Percentiles rank a stretch among this genome's conserved stretches.
Evolutionary conservation across 2,329 filamentous ascomycete genomes (phyloP).

Genomic region (Hyphodiscus sp.): DNA sequence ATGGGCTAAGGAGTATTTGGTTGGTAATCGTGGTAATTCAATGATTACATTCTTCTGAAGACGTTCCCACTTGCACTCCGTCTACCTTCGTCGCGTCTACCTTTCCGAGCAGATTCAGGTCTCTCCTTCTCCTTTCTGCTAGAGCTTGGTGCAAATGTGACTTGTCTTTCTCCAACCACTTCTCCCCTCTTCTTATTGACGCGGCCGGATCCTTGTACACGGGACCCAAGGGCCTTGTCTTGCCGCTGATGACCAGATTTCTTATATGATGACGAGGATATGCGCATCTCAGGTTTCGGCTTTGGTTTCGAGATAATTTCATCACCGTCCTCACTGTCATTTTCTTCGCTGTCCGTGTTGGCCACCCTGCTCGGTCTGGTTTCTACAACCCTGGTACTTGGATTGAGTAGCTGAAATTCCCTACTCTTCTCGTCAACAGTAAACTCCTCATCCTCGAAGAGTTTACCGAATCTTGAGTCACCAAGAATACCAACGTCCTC

Average conservation of each 20-base stretch:
- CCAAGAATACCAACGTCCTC: conserved; percentile 61
- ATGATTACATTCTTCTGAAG: conserved; percentile 56
- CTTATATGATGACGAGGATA: conserved; percentile 62
- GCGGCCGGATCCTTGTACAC: conserved; percentile 45
- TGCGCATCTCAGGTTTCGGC: conserved; percentile 47
- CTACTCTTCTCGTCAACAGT: conserved; percentile 81
- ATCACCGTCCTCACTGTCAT: conserved; percentile 40
- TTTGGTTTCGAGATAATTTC: conserved; percentile 30
- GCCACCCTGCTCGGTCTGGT: conserved; percentile 32
- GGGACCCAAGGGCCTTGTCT: conserved; percentile 51
- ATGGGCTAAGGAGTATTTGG: not conserved
- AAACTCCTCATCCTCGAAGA: conserved; percentile 94
- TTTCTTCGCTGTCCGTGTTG: conserved; percentile 32
- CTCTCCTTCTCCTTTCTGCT: conserved; percentile 43
- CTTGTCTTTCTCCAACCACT: conserved; percentile 56
- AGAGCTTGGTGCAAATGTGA: conserved; percentile 65
- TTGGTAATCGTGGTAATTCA: not conserved
- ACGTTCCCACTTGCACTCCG: conserved; percentile 72
- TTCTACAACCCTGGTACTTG: conserved; percentile 58
- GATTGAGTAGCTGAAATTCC: conserved; percentile 85
- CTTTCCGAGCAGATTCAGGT: conserved; percentile 17
- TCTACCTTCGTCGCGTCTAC: conserved; percentile 37
- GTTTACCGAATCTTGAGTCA: conserved; percentile 77
- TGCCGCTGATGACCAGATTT: conserved; percentile 45
- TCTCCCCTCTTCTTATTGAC: conserved; percentile 41